Evolutionary conservation across 192 early-diverging fungal genomes (phyloP).

Genomic region (Lobulomyces angularis): DNA sequence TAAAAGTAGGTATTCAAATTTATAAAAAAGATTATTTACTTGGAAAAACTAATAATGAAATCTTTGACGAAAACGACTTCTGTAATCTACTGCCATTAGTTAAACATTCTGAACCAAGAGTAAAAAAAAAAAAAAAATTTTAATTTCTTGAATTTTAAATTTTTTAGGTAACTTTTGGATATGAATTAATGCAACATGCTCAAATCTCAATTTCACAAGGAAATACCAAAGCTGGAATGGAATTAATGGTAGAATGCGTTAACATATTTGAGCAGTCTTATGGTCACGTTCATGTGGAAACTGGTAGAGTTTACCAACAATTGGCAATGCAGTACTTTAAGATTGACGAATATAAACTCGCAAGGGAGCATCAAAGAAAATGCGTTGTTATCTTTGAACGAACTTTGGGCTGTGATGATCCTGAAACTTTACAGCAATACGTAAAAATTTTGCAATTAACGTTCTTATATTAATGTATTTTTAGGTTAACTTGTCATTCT

Average conservation of each 20-base stretch:
- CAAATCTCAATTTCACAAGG: constrained; percentile 63
- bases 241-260: constrained; percentile 71
- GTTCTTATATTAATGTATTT: constrained; percentile 7
- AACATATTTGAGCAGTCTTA: constrained; percentile 86
- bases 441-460: constrained; percentile 21
- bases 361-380: constrained; percentile 47
- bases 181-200: constrained; percentile 82
- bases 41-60: constrained; percentile 11
- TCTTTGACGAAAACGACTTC: constrained; percentile 55
- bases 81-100: constrained; percentile 58
- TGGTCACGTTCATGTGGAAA: constrained; percentile 82
- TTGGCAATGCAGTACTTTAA: constrained; percentile 77
- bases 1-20: constrained; percentile 79
- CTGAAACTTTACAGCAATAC: constrained; percentile 80
- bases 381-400: constrained; percentile 79
- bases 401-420: constrained; percentile 71
- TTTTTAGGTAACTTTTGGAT: constrained; percentile 50
- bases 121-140: constrained; percentile 3
- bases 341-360: constrained; percentile 49
- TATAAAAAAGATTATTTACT: constrained; percentile 65
- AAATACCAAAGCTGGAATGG: constrained; percentile 64
- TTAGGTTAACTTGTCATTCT: not conserved
- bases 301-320: constrained; percentile 68
- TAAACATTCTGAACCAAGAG: constrained; percentile 52
- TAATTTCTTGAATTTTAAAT: not conserved